Evolutionary conservation across 75 land plant genomes (phyloP).

Genomic region (Cunninghamia lanceolata): DNA sequence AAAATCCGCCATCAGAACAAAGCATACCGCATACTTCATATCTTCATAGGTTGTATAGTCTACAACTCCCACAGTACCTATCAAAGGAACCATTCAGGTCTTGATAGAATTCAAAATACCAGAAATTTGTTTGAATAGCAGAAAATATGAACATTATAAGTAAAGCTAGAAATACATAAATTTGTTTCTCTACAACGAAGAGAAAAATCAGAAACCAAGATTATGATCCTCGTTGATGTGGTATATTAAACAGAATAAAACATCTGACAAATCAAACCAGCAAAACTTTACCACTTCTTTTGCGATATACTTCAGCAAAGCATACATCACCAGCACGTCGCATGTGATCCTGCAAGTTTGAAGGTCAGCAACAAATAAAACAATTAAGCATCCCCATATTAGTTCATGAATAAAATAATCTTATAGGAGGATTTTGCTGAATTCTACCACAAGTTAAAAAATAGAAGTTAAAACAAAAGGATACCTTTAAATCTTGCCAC

Average conservation of each 20-base stretch:
- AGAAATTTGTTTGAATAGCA: neutral
- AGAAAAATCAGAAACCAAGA: neutral
- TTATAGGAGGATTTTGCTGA: neutral
- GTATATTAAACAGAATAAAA: neutral
- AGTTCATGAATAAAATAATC: neutral
- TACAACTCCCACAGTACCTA: constrained; percentile 66
- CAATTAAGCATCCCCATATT: neutral
- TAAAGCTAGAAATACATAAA: neutral
- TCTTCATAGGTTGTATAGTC: constrained; percentile 82
- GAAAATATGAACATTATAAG: neutral
- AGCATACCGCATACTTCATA: constrained; percentile 73
- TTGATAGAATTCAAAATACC: neutral
- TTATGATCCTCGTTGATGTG: neutral
- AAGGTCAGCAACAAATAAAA: neutral
- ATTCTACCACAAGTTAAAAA: constrained; percentile 2
- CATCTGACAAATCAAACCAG: neutral
- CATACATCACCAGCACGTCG: constrained; percentile 93
- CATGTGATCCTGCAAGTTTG: constrained; percentile 71
- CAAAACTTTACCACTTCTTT: constrained; percentile 48
- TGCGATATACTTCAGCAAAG: constrained; percentile 80
- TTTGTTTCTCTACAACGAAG: neutral
- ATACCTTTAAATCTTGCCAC: constrained; percentile 90
- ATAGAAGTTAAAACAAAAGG: neutral
- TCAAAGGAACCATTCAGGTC: neutral
- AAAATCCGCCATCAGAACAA: neutral